These are phyloP conservation scores for Talaromyces sp. DNA, from an alignment of 2,329 filamentous ascomycete genomes.

Conservation along the genomic window DNA sequence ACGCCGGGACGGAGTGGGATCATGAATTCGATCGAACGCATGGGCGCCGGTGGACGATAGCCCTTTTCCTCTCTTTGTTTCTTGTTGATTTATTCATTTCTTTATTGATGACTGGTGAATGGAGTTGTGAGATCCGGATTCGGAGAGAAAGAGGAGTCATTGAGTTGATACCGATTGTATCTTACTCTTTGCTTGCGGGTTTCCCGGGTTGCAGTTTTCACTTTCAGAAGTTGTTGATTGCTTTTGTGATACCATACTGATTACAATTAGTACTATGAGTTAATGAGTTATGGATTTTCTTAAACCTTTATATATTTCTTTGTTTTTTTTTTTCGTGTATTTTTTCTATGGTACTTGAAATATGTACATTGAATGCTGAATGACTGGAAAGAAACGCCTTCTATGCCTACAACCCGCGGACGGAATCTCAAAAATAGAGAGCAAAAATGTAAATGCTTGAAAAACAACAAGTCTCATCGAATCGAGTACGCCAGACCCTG, in stretches of 20 bases:
- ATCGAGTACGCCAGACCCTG: not conserved
- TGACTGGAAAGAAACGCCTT: not conserved
- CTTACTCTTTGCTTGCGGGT: not conserved
- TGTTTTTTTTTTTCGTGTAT: not conserved
- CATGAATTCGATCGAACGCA: constrained; percentile 82
- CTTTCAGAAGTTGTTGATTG: not conserved
- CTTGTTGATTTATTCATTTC: not conserved
- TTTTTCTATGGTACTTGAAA: too few relatives aligned
- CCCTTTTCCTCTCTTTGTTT: not conserved
- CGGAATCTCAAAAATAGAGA: not conserved
- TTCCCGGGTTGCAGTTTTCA: not conserved
- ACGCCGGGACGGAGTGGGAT: constrained; percentile 61
- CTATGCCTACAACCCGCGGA: not conserved
- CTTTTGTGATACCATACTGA: constrained; percentile 4
- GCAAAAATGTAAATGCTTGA: not conserved
- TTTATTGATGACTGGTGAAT: not conserved
- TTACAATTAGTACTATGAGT: constrained; percentile 4
- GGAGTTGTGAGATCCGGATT: not conserved
- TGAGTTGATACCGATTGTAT: not conserved
- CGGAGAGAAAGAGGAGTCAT: not conserved
- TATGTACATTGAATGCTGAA: not conserved
- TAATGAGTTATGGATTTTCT: constrained; percentile 10
- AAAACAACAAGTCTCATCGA: not conserved
- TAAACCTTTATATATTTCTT: not conserved
- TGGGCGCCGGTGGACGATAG: constrained; percentile 56